A percentile compares a stretch with the other conserved stretches of the same genome.
Conservation (phyloP, 768 basidiomycete genomes). For the Mycena galopus region DNA sequence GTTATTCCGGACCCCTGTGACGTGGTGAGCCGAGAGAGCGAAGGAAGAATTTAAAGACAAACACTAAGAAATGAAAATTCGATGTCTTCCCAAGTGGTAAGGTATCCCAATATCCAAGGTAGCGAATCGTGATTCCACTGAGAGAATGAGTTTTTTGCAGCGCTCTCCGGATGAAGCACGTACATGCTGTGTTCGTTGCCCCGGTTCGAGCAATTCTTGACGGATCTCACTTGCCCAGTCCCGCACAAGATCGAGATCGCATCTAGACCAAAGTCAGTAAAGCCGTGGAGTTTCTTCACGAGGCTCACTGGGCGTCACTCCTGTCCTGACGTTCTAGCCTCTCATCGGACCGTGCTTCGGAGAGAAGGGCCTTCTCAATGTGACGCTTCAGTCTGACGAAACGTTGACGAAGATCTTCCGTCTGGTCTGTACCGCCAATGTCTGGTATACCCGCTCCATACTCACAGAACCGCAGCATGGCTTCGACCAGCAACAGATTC, state of each 20-base stretch:
- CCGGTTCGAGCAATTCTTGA: conserved; percentile 16
- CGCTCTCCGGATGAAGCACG: background rate
- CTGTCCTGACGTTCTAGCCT: background rate
- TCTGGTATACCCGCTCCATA: conserved; percentile 20
- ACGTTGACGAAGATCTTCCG: conserved; percentile 12
- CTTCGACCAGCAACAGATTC: conserved; percentile 21
- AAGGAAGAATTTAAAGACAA: background rate
- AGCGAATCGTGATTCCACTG: conserved; percentile 13
- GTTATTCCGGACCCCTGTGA: conserved; percentile 26
- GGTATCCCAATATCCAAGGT: conserved; percentile 23
- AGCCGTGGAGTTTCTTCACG: no score
- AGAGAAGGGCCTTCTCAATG: conserved; percentile 21
- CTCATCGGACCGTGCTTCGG: conserved; percentile 22
- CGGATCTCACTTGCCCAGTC: conserved; percentile 19
- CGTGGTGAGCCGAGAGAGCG: background rate
- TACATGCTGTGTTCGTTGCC: conserved; percentile 24
- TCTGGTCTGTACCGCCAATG: conserved; percentile 17
- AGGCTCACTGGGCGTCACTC: conserved; percentile 20
- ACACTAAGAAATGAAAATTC: conserved; percentile 21
- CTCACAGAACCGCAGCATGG: conserved; percentile 26
- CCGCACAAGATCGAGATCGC: conserved; percentile 27
- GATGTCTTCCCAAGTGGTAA: conserved; percentile 20
- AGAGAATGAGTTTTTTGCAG: background rate
- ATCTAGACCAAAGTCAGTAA: background rate
- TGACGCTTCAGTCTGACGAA: conserved; percentile 22